Conservation (phyloP, 306 rosid genomes). For the Prinsepia uniflora region DNA sequence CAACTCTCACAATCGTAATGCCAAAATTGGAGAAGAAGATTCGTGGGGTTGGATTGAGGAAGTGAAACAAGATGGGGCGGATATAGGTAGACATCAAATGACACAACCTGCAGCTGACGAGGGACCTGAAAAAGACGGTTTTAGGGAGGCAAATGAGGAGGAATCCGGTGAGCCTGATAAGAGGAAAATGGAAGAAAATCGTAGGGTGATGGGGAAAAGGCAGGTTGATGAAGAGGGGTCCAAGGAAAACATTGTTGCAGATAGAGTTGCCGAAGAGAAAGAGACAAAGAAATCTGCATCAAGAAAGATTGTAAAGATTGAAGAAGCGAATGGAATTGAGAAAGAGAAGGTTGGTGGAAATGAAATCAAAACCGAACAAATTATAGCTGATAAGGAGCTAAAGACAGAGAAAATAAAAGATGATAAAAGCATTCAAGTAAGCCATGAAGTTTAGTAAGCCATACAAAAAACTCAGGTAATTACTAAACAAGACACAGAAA, state of each 20-base stretch:
- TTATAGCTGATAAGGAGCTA: slow-evolving; percentile 11
- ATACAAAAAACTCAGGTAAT: background rate
- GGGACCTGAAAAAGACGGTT: background rate
- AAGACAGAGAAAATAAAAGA: background rate
- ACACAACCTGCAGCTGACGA: slow-evolving; percentile 9
- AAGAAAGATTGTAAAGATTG: background rate
- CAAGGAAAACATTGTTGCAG: background rate
- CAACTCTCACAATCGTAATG: slow-evolving; percentile 45
- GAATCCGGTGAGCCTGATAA: background rate
- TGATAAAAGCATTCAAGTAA: background rate
- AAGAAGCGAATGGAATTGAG: slow-evolving; percentile 1
- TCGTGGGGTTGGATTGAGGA: slow-evolving; percentile 50
- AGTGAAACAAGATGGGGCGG: slow-evolving; percentile 36
- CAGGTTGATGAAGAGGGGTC: background rate
- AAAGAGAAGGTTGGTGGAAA: slow-evolving; percentile 4
- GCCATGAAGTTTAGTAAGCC: slow-evolving; percentile 1
- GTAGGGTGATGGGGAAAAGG: background rate
- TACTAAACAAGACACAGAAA: background rate
- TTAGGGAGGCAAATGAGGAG: background rate
- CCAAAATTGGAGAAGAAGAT: slow-evolving; percentile 59
- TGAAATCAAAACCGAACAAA: slow-evolving; percentile 13
- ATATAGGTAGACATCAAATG: slow-evolving; percentile 8
- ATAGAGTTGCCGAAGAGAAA: background rate
- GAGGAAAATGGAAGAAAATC: slow-evolving; percentile 6
- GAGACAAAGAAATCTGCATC: background rate